Evolutionary conservation across 169 alveolate species (phyloP), one percentile per base, ranked within the genome.

Genomic region (Plasmodium adleri): DNA sequence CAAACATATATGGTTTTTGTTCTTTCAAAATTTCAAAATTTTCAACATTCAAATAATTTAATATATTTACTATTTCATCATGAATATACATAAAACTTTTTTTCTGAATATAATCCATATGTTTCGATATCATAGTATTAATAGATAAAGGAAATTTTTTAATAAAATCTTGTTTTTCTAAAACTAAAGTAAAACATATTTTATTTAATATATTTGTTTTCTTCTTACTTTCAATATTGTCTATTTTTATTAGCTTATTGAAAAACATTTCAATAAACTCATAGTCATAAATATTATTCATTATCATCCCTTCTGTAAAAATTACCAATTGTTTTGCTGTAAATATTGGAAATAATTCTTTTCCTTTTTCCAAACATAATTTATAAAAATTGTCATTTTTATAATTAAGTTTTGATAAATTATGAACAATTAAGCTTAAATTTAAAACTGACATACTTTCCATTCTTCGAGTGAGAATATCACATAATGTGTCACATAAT

Each of bases 1-100:
- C 90, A 68, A 80, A 80, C 26, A 68, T 43, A 26, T 80, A 80
- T 1, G 90, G 90, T 26, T 80, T 54, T 67, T 80, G 67, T 67
- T 47, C 24, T 62, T 80, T 80, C 22, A 80, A 24, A 9, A 80
- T 68, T 67, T 80, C 90, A 32, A 67, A 80, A 15, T 72, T 60
- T 43, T 62, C 68, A 43, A 80, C 54, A 67, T 60, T 71, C 26
- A 80, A 71, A 71, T 52, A 22, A 24, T 32, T 67, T 45, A 80
- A n/a, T 17, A 80, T 80, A 26, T 15, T 12, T 22, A 49, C 59
- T 20, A 80, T n/a, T 60, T 80, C 90, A 7, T 80, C 83, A 62
- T 80, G 90, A 12, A 80, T 67, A 8, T 32, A 15, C 1, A 32
- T 47, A 32, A 15, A 22, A 22, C 39, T 20, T 56, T 80, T 80